Base-by-base conservation (phyloP, 306 rosid genomes). In the Lathyrus sativus region DNA sequence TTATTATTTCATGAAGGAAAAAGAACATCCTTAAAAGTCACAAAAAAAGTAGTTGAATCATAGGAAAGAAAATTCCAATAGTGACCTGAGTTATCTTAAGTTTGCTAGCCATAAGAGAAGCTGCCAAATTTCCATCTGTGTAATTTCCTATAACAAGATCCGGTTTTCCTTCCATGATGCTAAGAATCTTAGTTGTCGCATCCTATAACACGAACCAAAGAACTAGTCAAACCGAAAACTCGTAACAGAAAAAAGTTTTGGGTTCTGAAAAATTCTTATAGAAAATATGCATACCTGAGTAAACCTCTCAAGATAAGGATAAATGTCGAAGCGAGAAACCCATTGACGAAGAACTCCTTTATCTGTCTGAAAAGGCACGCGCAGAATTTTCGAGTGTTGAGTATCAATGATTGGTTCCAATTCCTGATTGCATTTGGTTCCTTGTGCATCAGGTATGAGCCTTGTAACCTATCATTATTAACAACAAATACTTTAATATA, bases 311-410 rank as follows among this genome's bases (percentile, higher is more conserved):
- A 92, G 95, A 65, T 80, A 92, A 48, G 95, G 98, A 73, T 92
- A 92, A 55, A 92, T 66, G 71, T 92, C 92, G 46, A 92, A 92
- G 41, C 96, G 95, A 72, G 98, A 92, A 76, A 89, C 89, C 98
- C 98, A 92, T 37, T 74, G 84, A 10, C 73, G 80, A 37, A 89
- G 65, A 73, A 89, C 43, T 44, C 91, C 95, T 0, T 82, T 80
- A 28, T 85, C 77, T 15, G 95, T 86, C 62, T 46, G 82, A 26
- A 92, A 92, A 62, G 95, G 98, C 60, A 92, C 96, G 18, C 95
- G 87, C 37, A 89, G 81, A 73, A 92, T 92, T 65, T 71, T 62
- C 61, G 92, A 89, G 76, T 89, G 66, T 50, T 68, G 87, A 48
- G 98, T 87, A 43, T 85, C 98, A 57, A 67, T 71, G 43, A 92